A percentile compares a stretch with the other conserved stretches of the same genome.
Conservation (phyloP, 192 early-diverging fungal genomes). For the Dimargaris cristalligena region DNA sequence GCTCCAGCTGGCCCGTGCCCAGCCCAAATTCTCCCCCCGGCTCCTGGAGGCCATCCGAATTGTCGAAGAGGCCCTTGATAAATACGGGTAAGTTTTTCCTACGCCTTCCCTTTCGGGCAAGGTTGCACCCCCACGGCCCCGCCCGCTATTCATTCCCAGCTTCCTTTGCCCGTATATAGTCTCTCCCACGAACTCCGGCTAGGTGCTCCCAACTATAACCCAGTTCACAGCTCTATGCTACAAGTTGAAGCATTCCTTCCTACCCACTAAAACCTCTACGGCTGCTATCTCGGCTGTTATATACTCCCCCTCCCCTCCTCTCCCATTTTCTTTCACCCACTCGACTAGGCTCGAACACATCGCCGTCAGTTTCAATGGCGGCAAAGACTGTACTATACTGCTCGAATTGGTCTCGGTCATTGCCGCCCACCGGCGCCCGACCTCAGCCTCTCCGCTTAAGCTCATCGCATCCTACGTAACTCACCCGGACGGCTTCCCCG, state of each 20-base stretch:
- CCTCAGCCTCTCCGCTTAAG: slow-evolving; percentile 17
- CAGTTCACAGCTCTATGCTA: neutral
- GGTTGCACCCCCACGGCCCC: neutral
- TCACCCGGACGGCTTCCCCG: slow-evolving; percentile 56
- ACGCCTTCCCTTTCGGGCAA: neutral
- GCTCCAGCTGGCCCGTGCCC: neutral
- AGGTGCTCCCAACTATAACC: neutral
- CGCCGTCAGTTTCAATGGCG: slow-evolving; percentile 84
- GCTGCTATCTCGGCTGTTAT: neutral
- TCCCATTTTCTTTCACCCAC: neutral
- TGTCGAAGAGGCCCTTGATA: slow-evolving; percentile 27
- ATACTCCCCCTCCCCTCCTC: neutral
- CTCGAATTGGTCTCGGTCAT: slow-evolving; percentile 64
- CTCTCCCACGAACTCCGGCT: neutral
- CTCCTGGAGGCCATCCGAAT: neutral
- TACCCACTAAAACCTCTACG: neutral
- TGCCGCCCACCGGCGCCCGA: slow-evolving; percentile 19
- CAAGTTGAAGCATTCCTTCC: neutral
- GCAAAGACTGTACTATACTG: slow-evolving; percentile 92
- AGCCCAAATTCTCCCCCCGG: neutral
- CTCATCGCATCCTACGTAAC: slow-evolving; percentile 62
- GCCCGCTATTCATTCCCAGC: neutral
- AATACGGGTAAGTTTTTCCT: slow-evolving; percentile 22
- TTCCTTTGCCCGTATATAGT: neutral
- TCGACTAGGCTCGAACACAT: slow-evolving; percentile 36